These are phyloP conservation scores for Myriosclerotinia curreyana DNA, from an alignment of 2,329 filamentous ascomycete species.

Conservation along the genomic window DNA sequence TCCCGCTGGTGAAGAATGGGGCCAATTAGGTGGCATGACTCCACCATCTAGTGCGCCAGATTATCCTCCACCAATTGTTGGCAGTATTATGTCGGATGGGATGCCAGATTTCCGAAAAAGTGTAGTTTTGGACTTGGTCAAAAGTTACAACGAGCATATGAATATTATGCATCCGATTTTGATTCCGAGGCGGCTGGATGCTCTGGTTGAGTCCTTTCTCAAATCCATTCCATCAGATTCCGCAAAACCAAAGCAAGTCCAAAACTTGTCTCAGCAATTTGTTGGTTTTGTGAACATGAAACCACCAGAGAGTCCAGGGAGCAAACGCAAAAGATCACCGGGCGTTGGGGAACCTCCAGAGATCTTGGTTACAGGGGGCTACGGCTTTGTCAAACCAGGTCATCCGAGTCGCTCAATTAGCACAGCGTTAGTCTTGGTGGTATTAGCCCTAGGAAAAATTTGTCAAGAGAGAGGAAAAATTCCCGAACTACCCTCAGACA, in stretches of 20 bases:
- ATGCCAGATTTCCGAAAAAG: slow-evolving; percentile 53
- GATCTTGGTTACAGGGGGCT: slow-evolving; percentile 30
- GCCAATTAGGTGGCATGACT: slow-evolving; percentile 49
- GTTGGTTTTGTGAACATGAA: slow-evolving; percentile 29
- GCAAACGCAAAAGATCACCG: slow-evolving; percentile 38
- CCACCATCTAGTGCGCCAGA: slow-evolving; percentile 28
- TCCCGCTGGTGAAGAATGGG: slow-evolving; percentile 55
- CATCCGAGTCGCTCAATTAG: slow-evolving; percentile 65
- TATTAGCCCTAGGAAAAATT: slow-evolving; percentile 84
- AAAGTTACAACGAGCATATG: slow-evolving; percentile 58
- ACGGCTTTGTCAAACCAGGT: slow-evolving; percentile 42
- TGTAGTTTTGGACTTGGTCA: slow-evolving; percentile 53
- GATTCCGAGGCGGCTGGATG: slow-evolving; percentile 50
- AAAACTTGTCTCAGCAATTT: slow-evolving; percentile 26
- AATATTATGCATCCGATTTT: slow-evolving; percentile 65
- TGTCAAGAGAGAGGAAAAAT: slow-evolving; percentile 57
- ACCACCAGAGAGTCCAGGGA: slow-evolving; percentile 38
- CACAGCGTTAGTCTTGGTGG: slow-evolving; percentile 77
- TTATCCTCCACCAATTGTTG: slow-evolving; percentile 16
- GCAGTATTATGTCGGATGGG: slow-evolving; percentile 43
- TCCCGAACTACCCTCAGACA: slow-evolving; percentile 54
- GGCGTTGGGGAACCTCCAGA: slow-evolving; percentile 30
- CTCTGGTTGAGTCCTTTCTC: slow-evolving; percentile 38
- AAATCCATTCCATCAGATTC: slow-evolving; percentile 35
- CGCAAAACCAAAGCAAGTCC: slow-evolving; percentile 32